Evolutionary conservation across 176 grass and related monocot species (phyloP).

Genomic region (Carex kokanica): DNA sequence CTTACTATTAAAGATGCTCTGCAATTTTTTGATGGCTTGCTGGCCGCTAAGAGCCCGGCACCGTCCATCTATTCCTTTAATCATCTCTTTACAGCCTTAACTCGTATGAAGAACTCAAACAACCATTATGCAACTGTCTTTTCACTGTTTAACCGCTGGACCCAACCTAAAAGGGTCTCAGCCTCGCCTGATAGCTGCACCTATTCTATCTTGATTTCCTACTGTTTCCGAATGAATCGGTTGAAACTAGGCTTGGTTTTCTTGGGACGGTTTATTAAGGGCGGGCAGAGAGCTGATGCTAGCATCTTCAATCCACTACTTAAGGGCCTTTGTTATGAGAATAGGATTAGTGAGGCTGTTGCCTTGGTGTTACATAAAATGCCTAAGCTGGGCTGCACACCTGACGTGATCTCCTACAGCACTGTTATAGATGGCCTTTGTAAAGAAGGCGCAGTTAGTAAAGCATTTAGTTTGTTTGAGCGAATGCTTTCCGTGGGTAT

Average conservation of each 20-base stretch:
- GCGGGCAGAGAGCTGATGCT: background rate
- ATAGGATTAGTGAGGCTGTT: background rate
- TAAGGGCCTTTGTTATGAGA: background rate
- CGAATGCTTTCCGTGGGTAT: background rate
- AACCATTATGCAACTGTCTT: background rate
- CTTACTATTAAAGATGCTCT: too few species aligned
- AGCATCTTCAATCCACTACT: background rate
- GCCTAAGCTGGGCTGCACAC: too few species aligned
- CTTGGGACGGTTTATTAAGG: background rate
- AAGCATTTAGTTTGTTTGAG: too few species aligned
- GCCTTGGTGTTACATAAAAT: too few species aligned
- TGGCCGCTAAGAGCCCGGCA: background rate
- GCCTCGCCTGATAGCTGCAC: background rate
- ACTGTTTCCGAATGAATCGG: background rate
- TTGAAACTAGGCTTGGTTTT: background rate
- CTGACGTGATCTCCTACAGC: too few species aligned
- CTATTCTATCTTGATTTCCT: slow-evolving; percentile 23
- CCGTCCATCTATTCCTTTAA: background rate
- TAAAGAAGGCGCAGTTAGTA: too few species aligned
- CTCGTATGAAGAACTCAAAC: background rate
- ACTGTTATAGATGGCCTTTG: too few species aligned
- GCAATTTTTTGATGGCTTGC: too few species aligned
- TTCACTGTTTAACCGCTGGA: slow-evolving; percentile 5
- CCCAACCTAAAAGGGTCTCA: background rate
- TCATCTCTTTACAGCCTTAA: background rate